phyloP scores from a whole-genome alignment of 1,284 basidiomycete genomes.

The Paramarasmius palmivorus region DNA sequence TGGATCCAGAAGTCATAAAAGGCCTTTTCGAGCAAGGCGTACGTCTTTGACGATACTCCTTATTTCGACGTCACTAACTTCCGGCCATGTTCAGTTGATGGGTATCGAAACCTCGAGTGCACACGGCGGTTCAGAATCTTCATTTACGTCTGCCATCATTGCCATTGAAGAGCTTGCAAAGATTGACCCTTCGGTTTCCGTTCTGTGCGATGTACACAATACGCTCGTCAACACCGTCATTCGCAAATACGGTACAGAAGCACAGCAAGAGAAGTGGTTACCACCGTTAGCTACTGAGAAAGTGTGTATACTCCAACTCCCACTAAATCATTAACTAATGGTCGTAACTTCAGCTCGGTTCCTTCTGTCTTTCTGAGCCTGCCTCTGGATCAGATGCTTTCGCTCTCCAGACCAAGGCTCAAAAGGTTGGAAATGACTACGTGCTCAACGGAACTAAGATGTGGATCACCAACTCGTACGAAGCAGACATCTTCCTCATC shows the following conservation, averaged over 20 bases:
- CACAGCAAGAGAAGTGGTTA: slow-evolving; percentile 88
- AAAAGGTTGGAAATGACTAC: slow-evolving; percentile 83
- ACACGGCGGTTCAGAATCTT: slow-evolving; percentile 85
- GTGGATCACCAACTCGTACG: slow-evolving; percentile 99
- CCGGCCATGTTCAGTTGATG: slow-evolving; percentile 70
- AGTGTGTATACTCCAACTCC: slow-evolving; percentile 41
- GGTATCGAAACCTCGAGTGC: slow-evolving; percentile 91
- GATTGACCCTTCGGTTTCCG: slow-evolving; percentile 95
- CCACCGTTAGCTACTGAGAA: slow-evolving; percentile 80
- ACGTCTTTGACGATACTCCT: slow-evolving; percentile 29
- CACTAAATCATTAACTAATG: neutral
- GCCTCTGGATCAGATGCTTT: slow-evolving; percentile 97
- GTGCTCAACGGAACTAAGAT: slow-evolving; percentile 95
- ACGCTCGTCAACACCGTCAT: slow-evolving; percentile 96
- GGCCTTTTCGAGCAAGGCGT: slow-evolving; percentile 96
- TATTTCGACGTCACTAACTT: slow-evolving; percentile 1
- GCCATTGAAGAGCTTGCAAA: slow-evolving; percentile 97
- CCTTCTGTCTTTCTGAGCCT: slow-evolving; percentile 94
- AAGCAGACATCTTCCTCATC: slow-evolving; percentile 92
- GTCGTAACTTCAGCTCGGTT: slow-evolving; percentile 69
- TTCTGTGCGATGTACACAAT: slow-evolving; percentile 98
- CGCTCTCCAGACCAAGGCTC: slow-evolving; percentile 91
- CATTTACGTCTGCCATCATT: slow-evolving; percentile 95
- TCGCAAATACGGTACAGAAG: slow-evolving; percentile 83
- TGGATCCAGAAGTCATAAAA: slow-evolving; percentile 90